Evolutionary conservation across 345 rosid genomes (phyloP).

Genomic region (Barbarea vulgaris): DNA sequence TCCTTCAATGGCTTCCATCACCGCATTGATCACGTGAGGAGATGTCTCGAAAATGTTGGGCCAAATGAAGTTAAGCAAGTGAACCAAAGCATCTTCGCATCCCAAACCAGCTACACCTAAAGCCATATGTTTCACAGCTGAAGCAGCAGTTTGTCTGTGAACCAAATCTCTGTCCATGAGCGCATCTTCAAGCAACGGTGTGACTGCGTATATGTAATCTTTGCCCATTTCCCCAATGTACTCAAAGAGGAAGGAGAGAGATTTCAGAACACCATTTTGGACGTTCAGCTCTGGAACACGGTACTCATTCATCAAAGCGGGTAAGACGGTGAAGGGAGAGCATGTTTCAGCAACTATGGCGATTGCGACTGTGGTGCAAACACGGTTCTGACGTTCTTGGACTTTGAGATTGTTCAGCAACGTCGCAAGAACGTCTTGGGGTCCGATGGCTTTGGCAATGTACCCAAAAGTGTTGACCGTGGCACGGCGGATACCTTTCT

Average conservation of each 20-base stretch:
- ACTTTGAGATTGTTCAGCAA: conserved; percentile 96
- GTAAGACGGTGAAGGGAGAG: conserved; percentile 93
- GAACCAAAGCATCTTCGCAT: conserved; percentile 93
- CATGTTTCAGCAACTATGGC: conserved; percentile 99
- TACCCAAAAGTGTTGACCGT: conserved; percentile 98
- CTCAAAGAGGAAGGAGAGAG: conserved; percentile 92
- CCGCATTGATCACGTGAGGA: conserved; percentile 96
- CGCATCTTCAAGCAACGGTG: conserved; percentile 97
- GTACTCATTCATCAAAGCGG: conserved; percentile 97
- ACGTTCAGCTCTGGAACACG: conserved; percentile 98
- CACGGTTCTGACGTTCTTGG: conserved; percentile 99
- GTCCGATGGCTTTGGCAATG: conserved; percentile 99
- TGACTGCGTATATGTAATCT: conserved; percentile 96
- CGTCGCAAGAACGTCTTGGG: conserved; percentile 97
- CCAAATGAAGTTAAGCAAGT: conserved; percentile 93
- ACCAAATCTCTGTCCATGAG: conserved; percentile 98
- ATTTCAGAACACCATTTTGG: conserved; percentile 97
- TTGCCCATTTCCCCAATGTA: conserved; percentile 99
- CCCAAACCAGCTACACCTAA: conserved; percentile 97
- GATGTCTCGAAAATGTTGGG: conserved; percentile 99
- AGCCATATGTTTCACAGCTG: conserved; percentile 99
- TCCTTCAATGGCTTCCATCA: conserved; percentile 98
- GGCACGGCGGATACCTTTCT: conserved; percentile 97
- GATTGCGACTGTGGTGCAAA: conserved; percentile 97
- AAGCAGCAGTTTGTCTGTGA: conserved; percentile 98